A percentile compares a stretch with the other conserved stretches of the same genome.
Evolutionary conservation across 2,329 filamentous ascomycete genomes (phyloP).

Genomic region (Fusarium drepaniforme): DNA sequence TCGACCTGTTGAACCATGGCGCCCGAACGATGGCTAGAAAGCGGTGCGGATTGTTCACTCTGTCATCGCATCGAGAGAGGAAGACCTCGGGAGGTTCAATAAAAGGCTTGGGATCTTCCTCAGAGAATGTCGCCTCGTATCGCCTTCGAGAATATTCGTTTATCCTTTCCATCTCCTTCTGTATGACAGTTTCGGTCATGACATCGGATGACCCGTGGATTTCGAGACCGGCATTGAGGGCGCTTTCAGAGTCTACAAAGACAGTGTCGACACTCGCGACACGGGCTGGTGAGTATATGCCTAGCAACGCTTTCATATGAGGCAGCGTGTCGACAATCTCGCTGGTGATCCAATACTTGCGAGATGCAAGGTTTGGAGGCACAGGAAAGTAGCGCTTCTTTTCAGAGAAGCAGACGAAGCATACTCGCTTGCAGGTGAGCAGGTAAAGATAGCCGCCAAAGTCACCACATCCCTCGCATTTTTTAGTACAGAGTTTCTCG

Average conservation of each 20-base stretch:
- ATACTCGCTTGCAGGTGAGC: constrained; percentile 12
- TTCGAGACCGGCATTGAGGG: neutral
- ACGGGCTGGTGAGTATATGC: neutral
- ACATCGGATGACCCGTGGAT: neutral
- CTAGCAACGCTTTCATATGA: neutral
- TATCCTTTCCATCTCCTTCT: neutral
- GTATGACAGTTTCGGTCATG: neutral
- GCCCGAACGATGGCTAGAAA: constrained; percentile 1
- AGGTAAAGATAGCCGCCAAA: constrained; percentile 23
- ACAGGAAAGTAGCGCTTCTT: neutral
- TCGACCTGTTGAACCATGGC: constrained; percentile 10
- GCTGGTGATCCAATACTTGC: neutral
- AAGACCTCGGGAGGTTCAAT: neutral
- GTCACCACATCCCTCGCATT: constrained; percentile 14
- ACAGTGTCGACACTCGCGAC: neutral
- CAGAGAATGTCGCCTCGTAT: neutral
- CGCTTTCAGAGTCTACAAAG: constrained; percentile 8
- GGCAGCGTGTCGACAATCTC: neutral
- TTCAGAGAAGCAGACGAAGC: constrained; percentile 13
- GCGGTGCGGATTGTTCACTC: constrained; percentile 6
- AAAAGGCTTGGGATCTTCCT: neutral
- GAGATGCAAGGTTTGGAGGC: neutral
- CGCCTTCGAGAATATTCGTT: neutral
- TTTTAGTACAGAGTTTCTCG: constrained; percentile 1
- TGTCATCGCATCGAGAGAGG: neutral